A percentile compares a stretch with the other conserved stretches of the same genome.
phyloP scores from a whole-genome alignment of 192 early-diverging fungal species.

The Dissophora ornata region DNA sequence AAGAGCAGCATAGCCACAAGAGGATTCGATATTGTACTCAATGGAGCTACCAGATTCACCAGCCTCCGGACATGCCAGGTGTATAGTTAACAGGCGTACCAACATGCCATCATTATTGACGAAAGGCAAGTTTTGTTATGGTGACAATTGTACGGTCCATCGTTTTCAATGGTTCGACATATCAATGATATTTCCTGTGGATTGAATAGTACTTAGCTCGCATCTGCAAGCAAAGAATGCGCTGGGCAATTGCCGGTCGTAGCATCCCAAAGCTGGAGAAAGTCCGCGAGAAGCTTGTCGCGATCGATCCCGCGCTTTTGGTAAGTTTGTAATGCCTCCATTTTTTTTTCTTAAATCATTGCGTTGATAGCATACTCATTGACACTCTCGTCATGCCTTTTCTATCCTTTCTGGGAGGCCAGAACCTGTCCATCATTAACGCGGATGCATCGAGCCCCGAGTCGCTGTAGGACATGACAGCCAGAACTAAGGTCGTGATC shows the following conservation, averaged over 20 bases:
- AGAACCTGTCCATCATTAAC: slow-evolving; percentile 71
- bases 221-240: slow-evolving; percentile 53
- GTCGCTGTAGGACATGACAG: slow-evolving; percentile 69
- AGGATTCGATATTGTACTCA: slow-evolving; percentile 70
- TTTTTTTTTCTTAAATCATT: too few species aligned
- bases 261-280: slow-evolving; percentile 72
- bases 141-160: too few species aligned
- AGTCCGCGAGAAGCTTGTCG: slow-evolving; percentile 62
- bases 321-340: too few species aligned
- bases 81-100: too few species aligned
- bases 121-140: too few species aligned
- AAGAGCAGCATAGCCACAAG: too few species aligned
- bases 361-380: too few species aligned
- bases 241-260: slow-evolving; percentile 86
- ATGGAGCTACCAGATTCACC: slow-evolving; percentile 90
- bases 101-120: slow-evolving; percentile 66
- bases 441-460: slow-evolving; percentile 73
- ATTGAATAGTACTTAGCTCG: slow-evolving; percentile 21
- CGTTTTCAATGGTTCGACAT: too few species aligned
- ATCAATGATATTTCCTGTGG: background rate
- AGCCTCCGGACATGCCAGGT: too few species aligned
- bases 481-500: slow-evolving; percentile 78
- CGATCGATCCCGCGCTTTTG: slow-evolving; percentile 59
- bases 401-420: too few species aligned
- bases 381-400: too few species aligned